Evolutionary conservation across 2,329 filamentous ascomycete species (phyloP).

Genomic region (Curvularia verruculosa): DNA sequence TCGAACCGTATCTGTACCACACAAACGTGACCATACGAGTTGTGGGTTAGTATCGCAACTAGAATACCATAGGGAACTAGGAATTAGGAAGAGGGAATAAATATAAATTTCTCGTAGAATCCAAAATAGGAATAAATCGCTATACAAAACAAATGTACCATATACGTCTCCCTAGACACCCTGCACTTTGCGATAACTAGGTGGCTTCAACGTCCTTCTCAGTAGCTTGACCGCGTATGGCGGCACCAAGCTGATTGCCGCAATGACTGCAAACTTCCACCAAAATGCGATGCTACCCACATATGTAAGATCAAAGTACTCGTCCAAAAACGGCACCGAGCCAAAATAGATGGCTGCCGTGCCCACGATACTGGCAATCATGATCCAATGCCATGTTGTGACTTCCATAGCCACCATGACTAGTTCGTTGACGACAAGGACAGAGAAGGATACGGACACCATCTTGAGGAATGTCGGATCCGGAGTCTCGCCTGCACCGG

Average conservation of each 20-base stretch:
- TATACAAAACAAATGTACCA: background rate
- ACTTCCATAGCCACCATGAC: conserved; percentile 97
- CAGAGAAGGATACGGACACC: conserved; percentile 90
- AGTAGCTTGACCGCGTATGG: conserved; percentile 88
- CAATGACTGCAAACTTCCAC: conserved; percentile 85
- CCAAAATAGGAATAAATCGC: background rate
- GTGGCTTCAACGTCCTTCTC: conserved; percentile 82
- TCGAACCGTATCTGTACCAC: background rate
- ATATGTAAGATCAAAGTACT: conserved; percentile 87
- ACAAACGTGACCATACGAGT: background rate
- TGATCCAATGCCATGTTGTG: conserved; percentile 94
- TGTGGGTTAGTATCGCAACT: background rate
- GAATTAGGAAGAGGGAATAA: background rate
- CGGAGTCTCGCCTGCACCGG: conserved; percentile 1
- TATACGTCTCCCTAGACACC: conserved; percentile 65
- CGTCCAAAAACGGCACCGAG: conserved; percentile 81
- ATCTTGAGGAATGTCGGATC: conserved; percentile 59
- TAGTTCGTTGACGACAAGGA: conserved; percentile 90
- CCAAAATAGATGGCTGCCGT: conserved; percentile 82
- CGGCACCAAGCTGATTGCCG: conserved; percentile 79
- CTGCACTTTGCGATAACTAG: conserved; percentile 92
- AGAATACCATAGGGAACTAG: background rate
- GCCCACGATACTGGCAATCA: conserved; percentile 83
- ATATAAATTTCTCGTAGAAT: background rate
- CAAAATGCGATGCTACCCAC: conserved; percentile 80